Base-by-base conservation (phyloP, 805 yeast species). In the Diddensiella caesifluorescens region DNA sequence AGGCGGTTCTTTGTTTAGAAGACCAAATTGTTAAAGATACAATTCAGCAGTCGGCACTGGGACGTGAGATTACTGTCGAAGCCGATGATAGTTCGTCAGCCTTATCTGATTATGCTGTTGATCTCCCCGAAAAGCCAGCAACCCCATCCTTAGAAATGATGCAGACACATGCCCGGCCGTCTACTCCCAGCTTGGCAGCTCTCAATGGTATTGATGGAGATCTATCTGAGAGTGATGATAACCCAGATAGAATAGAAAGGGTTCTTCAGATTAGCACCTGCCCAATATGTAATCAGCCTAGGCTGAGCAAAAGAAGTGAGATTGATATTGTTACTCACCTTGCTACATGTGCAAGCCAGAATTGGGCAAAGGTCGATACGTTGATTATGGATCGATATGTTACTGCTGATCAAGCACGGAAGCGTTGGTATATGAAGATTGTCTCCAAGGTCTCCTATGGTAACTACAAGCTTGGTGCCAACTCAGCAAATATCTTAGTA, bases 401-500 rank as follows among this genome's bases (percentile, higher is more conserved):
- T 2, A 77, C 96, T 0, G 74, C 90, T 1, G 79, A 77, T 36
- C 77, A 81, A 51, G 97, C 97, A 0, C 75, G 89, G 3, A 79
- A 85, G 52, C 76, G 88, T 46, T 89, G 97, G 97, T 86, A 83
- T 55, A 73, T 89, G 3, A 87, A 83, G 54, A 74, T 84, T 2
- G 66, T 89, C 43, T 82, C 88, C 38, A 89, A 87, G 56, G 65
- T 92, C 35, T 85, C 92, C 0, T 88, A 86, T 57, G 98, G 98
- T 0, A 83, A 83, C 53, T 83, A 88, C 58, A 78, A 79, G 37
- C 63, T 90, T 27, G 97, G 97, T 2, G 79, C 81, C 19, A 86
- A 90, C 57, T 87, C 94, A 36, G 98, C 97, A 6, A 90, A 90
- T 56, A 90, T 92, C 22, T 67, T 92, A 38, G 97, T 90, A 2